Conservation (phyloP, 345 rosid genomes). For the Populus simonii region DNA sequence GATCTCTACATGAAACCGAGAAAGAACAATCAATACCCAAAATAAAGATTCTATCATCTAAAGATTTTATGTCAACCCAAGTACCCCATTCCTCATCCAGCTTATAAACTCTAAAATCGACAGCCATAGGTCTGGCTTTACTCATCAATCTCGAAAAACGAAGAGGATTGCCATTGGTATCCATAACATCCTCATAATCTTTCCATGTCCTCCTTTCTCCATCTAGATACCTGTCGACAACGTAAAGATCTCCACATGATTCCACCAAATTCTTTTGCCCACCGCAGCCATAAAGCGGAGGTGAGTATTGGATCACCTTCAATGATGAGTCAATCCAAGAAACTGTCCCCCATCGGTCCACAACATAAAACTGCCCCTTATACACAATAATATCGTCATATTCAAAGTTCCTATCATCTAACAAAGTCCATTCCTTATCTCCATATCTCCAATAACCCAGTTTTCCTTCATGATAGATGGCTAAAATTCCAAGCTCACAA, state of each 20-base stretch:
- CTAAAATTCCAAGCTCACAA: neutral
- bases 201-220: conserved; percentile 4
- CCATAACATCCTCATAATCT: neutral
- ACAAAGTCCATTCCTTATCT: conserved; percentile 19
- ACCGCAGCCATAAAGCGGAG: conserved; percentile 20
- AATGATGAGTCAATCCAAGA: conserved; percentile 25
- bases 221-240: conserved; percentile 28
- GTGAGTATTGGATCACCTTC: conserved; percentile 20
- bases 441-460: conserved; percentile 28
- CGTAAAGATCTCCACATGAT: conserved; percentile 24
- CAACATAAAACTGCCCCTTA: conserved; percentile 23
- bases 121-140: neutral
- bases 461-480: conserved; percentile 23
- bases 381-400: conserved; percentile 21
- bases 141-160: neutral
- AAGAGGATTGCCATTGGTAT: neutral
- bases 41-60: conserved; percentile 12
- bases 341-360: conserved; percentile 24
- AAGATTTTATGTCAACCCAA: conserved; percentile 2
- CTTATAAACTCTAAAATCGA: conserved; percentile 19
- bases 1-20: conserved; percentile 22
- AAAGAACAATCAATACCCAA: conserved; percentile 33
- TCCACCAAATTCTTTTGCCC: conserved; percentile 9
- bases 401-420: conserved; percentile 13
- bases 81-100: conserved; percentile 24